Percentiles rank a stretch among this genome's conserved stretches.
phyloP scores from a whole-genome alignment of 2,329 filamentous ascomycete species.

The Phoma sp. region DNA sequence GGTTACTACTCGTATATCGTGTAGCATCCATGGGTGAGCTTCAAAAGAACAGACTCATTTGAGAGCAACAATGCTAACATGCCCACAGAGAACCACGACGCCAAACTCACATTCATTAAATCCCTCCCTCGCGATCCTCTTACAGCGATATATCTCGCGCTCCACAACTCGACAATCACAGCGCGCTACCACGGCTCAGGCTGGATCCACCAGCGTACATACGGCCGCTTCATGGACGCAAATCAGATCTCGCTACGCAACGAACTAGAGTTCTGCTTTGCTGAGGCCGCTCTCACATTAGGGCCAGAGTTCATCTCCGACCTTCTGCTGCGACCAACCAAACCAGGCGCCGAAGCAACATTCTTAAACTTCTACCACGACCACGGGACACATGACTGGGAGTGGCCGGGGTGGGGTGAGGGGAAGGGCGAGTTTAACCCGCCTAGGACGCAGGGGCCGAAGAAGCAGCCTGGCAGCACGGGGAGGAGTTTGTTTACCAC shows the following conservation, averaged over 20 bases:
- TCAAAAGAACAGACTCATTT: neutral
- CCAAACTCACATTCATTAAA: constrained; percentile 31
- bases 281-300: constrained; percentile 33
- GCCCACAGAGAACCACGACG: constrained; percentile 19
- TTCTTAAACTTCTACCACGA: constrained; percentile 43
- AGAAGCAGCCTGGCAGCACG: constrained; percentile 16
- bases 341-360: constrained; percentile 21
- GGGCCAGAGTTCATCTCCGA: constrained; percentile 38
- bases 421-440: constrained; percentile 32
- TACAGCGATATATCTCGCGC: constrained; percentile 35
- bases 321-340: constrained; percentile 24
- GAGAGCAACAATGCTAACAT: constrained; percentile 5
- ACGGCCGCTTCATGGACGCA: constrained; percentile 40
- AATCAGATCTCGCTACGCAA: constrained; percentile 38
- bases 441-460: constrained; percentile 39
- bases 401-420: constrained; percentile 26
- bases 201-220: constrained; percentile 40
- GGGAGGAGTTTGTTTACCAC: constrained; percentile 31
- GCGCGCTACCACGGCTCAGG: constrained; percentile 43
- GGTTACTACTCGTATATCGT: constrained; percentile 37
- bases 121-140: constrained; percentile 34
- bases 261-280: constrained; percentile 42
- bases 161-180: constrained; percentile 37
- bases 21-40: constrained; percentile 28
- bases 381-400: constrained; percentile 36